phyloP scores from a whole-genome alignment of 495 filamentous ascomycete species.

The Lasiosphaeria miniovina region DNA sequence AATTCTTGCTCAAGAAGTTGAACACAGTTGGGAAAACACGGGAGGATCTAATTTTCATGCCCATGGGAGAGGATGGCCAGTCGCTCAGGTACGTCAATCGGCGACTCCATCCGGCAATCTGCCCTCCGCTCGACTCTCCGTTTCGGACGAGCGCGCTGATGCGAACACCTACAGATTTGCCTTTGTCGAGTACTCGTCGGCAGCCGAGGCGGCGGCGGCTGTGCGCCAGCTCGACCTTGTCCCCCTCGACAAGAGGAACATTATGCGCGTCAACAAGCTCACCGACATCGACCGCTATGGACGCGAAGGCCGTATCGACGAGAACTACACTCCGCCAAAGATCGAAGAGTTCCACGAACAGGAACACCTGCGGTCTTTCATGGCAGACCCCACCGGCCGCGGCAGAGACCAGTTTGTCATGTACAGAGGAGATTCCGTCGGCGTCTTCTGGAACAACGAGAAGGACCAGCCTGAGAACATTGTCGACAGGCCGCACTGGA shows the following conservation, averaged over 20 bases:
- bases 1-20: constrained; percentile 90
- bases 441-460: constrained; percentile 97
- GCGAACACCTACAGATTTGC: constrained; percentile 60
- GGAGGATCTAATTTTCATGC: constrained; percentile 91
- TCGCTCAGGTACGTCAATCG: constrained; percentile 65
- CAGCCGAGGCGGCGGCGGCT: constrained; percentile 83
- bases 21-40: constrained; percentile 75
- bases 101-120: no score
- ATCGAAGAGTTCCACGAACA: constrained; percentile 81
- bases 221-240: constrained; percentile 79
- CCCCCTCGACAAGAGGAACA: constrained; percentile 92
- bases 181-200: constrained; percentile 93
- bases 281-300: constrained; percentile 97
- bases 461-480: constrained; percentile 82
- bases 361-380: constrained; percentile 92
- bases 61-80: constrained; percentile 74
- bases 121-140: no score
- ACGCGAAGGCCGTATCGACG: constrained; percentile 85
- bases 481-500: constrained; percentile 91
- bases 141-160: constrained; percentile 10
- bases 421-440: constrained; percentile 84
- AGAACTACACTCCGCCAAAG: constrained; percentile 75
- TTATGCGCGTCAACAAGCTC: constrained; percentile 91
- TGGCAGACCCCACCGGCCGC: constrained; percentile 78
- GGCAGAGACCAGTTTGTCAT: constrained; percentile 93